Evolutionary conservation across 768 basidiomycete species (phyloP).

Genomic region (Kwoniella heveanensis): DNA sequence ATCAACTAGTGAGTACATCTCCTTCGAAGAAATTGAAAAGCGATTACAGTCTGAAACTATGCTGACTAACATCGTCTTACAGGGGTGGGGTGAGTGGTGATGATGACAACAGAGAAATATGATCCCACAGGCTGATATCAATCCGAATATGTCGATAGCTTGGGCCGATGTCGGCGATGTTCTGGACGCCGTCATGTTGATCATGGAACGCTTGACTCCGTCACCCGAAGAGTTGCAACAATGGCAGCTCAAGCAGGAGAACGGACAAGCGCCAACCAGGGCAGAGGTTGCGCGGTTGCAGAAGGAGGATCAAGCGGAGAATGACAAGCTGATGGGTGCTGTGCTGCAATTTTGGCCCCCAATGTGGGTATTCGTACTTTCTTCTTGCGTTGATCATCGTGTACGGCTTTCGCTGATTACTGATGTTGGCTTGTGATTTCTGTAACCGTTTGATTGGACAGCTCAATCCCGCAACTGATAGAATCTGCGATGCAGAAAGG

Average conservation of each 20-base stretch:
- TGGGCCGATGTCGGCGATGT: conserved; percentile 35
- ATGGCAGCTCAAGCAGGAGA: conserved; percentile 11
- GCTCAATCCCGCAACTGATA: conserved; percentile 13
- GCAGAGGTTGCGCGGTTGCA: background rate
- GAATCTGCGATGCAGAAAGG: conserved; percentile 7
- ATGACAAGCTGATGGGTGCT: background rate
- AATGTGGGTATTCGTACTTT: too few relatives aligned
- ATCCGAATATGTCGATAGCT: conserved; percentile 10
- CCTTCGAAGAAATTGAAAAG: too few relatives aligned
- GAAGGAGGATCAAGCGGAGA: conserved; percentile 3
- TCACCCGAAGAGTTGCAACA: conserved; percentile 20
- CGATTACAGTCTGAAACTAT: background rate
- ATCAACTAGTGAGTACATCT: conserved; percentile 35
- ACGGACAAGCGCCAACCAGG: background rate
- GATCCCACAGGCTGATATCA: background rate
- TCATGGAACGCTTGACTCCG: conserved; percentile 41
- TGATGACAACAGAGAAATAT: background rate
- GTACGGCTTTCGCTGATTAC: too few relatives aligned
- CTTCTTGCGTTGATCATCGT: too few relatives aligned
- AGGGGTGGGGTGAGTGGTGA: conserved; percentile 33
- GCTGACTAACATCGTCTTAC: background rate
- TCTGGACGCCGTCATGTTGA: conserved; percentile 30
- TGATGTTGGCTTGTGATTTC: too few relatives aligned
- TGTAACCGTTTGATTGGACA: too few relatives aligned
- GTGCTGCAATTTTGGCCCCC: conserved; percentile 26